Evolutionary conservation across 73 alveolate species (phyloP).

Genomic region (Uronychia setigera): DNA sequence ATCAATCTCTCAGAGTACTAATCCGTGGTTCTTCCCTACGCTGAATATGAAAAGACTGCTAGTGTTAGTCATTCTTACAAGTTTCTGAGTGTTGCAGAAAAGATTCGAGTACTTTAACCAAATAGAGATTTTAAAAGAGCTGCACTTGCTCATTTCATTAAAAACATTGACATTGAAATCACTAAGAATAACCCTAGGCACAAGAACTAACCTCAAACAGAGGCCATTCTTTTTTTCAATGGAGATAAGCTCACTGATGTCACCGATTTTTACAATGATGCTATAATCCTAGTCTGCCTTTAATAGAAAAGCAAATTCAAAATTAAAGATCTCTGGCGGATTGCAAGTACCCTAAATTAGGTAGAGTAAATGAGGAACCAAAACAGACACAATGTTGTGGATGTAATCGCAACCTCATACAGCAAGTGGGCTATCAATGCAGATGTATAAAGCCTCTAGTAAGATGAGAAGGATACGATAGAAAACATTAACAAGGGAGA

Average conservation of each 20-base stretch:
- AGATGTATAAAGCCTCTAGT: neutral
- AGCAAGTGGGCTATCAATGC: neutral
- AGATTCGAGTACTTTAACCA: neutral
- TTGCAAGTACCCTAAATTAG: neutral
- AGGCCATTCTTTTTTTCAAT: neutral
- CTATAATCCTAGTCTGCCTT: neutral
- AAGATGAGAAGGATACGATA: neutral
- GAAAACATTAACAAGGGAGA: neutral
- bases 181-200: neutral
- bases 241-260: neutral
- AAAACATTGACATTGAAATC: neutral
- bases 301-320: neutral
- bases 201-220: neutral
- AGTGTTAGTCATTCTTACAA: neutral
- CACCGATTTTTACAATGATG: neutral
- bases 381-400: neutral
- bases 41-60: neutral
- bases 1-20: conserved; percentile 1
- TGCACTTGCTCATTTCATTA: neutral
- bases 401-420: neutral
- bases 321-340: neutral
- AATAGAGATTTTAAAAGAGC: neutral
- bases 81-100: neutral
- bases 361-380: neutral
- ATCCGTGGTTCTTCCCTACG: neutral